phyloP scores from a whole-genome alignment of 1,284 basidiomycete genomes.

The Fistulinella cinereoalba region DNA sequence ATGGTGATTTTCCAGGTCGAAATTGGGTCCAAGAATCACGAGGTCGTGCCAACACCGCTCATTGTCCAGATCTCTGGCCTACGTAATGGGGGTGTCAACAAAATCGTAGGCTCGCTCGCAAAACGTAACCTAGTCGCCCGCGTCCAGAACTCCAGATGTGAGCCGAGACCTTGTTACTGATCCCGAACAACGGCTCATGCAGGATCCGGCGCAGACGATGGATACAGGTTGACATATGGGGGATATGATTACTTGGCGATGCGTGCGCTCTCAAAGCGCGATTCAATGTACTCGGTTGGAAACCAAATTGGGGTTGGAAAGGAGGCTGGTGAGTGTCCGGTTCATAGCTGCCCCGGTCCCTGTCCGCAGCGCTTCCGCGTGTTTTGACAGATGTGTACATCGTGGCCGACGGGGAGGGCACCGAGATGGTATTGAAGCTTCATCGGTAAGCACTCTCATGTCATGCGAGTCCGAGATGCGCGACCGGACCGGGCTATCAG shows the following conservation, averaged over 20 bases:
- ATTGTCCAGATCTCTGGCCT: conserved; percentile 92
- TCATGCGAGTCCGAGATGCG: not conserved
- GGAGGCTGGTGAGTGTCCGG: conserved; percentile 70
- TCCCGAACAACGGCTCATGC: conserved; percentile 2
- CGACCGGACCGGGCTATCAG: conserved; percentile 42
- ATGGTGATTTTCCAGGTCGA: conserved; percentile 62
- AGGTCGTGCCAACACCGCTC: conserved; percentile 87
- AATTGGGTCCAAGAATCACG: conserved; percentile 98
- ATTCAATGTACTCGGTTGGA: conserved; percentile 85
- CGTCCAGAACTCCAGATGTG: conserved; percentile 91
- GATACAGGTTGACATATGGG: conserved; percentile 95
- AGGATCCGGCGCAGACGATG: conserved; percentile 71
- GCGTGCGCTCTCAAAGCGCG: conserved; percentile 87
- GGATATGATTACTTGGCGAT: conserved; percentile 97
- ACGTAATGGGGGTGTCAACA: conserved; percentile 90
- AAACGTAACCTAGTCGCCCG: conserved; percentile 89
- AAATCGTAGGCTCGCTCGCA: conserved; percentile 85
- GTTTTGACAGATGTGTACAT: conserved; percentile 76
- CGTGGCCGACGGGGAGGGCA: conserved; percentile 80
- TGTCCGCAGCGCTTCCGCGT: too few species aligned
- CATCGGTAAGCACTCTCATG: conserved; percentile 60
- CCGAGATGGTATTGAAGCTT: conserved; percentile 88
- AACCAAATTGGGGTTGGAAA: conserved; percentile 99
- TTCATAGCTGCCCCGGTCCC: not conserved
- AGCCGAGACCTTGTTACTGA: conserved; percentile 23